These are phyloP conservation scores for Oenanthe sinensis DNA, from an alignment of 129 eudicot genomes.

Conservation along the genomic window DNA sequence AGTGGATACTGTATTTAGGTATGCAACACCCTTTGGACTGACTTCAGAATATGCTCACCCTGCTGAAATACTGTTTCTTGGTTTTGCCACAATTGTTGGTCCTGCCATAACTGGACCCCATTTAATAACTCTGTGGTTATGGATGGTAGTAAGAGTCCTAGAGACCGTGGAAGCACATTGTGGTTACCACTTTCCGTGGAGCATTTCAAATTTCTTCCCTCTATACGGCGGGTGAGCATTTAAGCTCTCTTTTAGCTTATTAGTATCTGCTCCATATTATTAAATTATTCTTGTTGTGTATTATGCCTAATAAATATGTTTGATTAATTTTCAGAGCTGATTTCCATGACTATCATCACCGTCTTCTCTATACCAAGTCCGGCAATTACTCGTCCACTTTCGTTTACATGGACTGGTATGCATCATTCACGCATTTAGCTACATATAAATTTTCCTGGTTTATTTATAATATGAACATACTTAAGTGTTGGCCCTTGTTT, in stretches of 20 bases:
- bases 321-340: constrained; percentile 50
- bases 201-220: constrained; percentile 89
- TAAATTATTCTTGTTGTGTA: neutral
- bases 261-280: neutral
- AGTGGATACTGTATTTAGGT: constrained; percentile 33
- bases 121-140: constrained; percentile 84
- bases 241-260: neutral
- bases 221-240: constrained; percentile 88
- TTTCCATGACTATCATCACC: constrained; percentile 99
- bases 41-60: constrained; percentile 99
- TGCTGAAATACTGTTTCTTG: constrained; percentile 93
- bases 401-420: constrained; percentile 97
- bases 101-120: constrained; percentile 99
- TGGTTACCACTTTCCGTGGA: constrained; percentile 99
- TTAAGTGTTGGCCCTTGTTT: neutral
- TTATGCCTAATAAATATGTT: neutral
- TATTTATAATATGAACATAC: neutral
- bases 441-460: neutral
- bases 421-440: neutral
- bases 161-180: constrained; percentile 99
- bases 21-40: constrained; percentile 97
- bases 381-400: constrained; percentile 97
- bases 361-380: constrained; percentile 88
- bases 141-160: constrained; percentile 96
- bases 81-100: constrained; percentile 93